Conservation (phyloP, 805 yeast species). For the Metschnikowia arizonensis region DNA sequence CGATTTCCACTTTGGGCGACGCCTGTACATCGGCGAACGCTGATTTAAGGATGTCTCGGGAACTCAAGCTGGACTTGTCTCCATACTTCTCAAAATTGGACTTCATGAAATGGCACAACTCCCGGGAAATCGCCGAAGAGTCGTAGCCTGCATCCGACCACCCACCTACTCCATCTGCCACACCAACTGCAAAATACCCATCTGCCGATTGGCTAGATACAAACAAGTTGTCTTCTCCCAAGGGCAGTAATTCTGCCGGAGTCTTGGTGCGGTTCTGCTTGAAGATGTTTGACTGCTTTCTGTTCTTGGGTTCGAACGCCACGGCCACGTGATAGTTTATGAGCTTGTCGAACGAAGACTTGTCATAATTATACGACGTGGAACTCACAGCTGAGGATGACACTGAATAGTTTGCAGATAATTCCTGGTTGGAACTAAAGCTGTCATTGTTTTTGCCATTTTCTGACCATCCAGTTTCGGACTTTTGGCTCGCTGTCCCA, state of each 20-base stretch:
- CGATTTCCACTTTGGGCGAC: conserved; percentile 69
- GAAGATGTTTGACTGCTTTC: conserved; percentile 49
- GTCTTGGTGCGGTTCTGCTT: conserved; percentile 25
- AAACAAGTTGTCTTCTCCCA: conserved; percentile 77
- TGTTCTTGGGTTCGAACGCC: conserved; percentile 70
- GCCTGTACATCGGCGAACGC: conserved; percentile 54
- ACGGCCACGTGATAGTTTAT: conserved; percentile 55
- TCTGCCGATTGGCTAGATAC: conserved; percentile 38
- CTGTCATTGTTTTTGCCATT: conserved; percentile 12
- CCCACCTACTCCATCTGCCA: conserved; percentile 97
- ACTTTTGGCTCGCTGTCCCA: conserved; percentile 11
- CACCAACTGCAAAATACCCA: conserved; percentile 60
- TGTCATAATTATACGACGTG: conserved; percentile 21
- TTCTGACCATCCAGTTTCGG: conserved; percentile 17
- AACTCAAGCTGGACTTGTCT: conserved; percentile 25
- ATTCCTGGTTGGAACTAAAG: not conserved
- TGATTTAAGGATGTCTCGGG: conserved; percentile 45
- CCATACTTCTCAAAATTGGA: conserved; percentile 27
- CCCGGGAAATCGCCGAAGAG: conserved; percentile 81
- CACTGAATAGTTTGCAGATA: conserved; percentile 13
- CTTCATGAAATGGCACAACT: conserved; percentile 59
- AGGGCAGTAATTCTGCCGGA: conserved; percentile 47
- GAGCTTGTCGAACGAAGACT: conserved; percentile 19
- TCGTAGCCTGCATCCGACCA: conserved; percentile 93
- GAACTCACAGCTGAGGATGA: conserved; percentile 12